Conservation (phyloP, 306 rosid species). For the Macrotyloma uniflorum region DNA sequence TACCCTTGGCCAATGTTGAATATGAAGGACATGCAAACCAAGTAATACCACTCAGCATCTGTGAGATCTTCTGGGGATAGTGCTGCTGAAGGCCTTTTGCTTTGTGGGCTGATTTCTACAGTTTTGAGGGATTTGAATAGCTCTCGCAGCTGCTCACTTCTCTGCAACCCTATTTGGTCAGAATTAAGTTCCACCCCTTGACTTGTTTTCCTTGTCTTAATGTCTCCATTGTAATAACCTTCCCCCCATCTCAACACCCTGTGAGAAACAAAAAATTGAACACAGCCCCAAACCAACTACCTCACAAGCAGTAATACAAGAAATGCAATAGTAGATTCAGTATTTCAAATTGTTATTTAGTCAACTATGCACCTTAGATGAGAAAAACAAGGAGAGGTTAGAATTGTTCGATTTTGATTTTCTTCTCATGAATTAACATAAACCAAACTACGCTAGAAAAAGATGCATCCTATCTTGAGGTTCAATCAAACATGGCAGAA, state of each 20-base stretch:
- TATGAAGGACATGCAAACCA: conserved; percentile 88
- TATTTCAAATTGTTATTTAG: not conserved
- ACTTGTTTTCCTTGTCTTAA: conserved; percentile 83
- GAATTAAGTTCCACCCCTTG: conserved; percentile 69
- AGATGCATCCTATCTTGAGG: conserved; percentile 17
- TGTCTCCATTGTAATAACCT: conserved; percentile 92
- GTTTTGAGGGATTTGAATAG: conserved; percentile 66
- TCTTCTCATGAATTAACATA: not conserved
- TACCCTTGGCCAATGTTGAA: conserved; percentile 91
- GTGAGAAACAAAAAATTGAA: not conserved
- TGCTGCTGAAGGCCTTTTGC: conserved; percentile 75
- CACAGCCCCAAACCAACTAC: not conserved
- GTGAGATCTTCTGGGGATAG: conserved; percentile 89
- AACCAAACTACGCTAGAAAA: conserved; percentile 7
- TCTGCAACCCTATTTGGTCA: conserved; percentile 70
- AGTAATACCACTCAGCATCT: conserved; percentile 90
- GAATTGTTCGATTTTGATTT: conserved; percentile 18
- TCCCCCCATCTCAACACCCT: conserved; percentile 84
- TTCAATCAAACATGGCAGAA: conserved; percentile 1
- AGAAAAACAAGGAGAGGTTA: not conserved
- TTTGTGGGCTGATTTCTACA: conserved; percentile 61
- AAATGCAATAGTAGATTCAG: conserved; percentile 16
- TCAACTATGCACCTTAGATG: not conserved
- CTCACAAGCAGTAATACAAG: not conserved
- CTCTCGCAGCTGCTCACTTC: conserved; percentile 77